Base-by-base conservation (phyloP, 2,329 filamentous ascomycete species). In the Emericellopsis cladophorae region DNA sequence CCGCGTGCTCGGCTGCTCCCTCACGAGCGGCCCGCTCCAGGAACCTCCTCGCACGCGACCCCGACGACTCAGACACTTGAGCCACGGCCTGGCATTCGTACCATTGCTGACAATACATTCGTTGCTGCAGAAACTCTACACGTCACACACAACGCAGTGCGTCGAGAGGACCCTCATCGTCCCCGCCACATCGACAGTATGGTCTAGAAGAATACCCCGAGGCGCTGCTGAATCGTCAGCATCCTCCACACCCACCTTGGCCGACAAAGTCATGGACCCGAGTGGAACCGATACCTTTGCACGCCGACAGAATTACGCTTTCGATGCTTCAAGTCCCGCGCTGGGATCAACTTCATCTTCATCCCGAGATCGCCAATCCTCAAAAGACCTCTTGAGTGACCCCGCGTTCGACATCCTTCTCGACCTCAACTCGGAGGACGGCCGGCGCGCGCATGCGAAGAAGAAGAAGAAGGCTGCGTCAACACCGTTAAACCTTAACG, bases 371-470 rank as follows among this genome's bases (percentile, higher is more conserved):
- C 48, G 46, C 10, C 49, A 45, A 32, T 40, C 44, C 38, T 52
- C 52, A 22, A 50, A 58, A 45, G 55, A 58, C 49, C 49, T 74
- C 6, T 58, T 76, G 29, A 47, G 48, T 33, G 68, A 74, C 47
- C 69, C 68, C n/a, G 60, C 54, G 31, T 58, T 61, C 49, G 54
- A 60, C 32, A 52, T 61, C 16, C 58, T 63, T 24, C 60, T 84
- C 39, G 78, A 84, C 51, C 74, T 83, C 43, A 62, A 64, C 18
- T 73, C 67, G 22, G 59, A 68, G 40, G 64, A 73, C 34, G 71
- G 66, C 38, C 75, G 67, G 59, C 64, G 66, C 40, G 69, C 80
- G 51, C 68, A 66, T 31, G 68, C 61, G 3, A 69, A 72, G 48
- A 74, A 72, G 55, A 77, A 70, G 56, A 81, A 81, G 58, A 67